Evolutionary conservation across 2,329 filamentous ascomycete species (phyloP).

Genomic region (Rosellinia necatrix): DNA sequence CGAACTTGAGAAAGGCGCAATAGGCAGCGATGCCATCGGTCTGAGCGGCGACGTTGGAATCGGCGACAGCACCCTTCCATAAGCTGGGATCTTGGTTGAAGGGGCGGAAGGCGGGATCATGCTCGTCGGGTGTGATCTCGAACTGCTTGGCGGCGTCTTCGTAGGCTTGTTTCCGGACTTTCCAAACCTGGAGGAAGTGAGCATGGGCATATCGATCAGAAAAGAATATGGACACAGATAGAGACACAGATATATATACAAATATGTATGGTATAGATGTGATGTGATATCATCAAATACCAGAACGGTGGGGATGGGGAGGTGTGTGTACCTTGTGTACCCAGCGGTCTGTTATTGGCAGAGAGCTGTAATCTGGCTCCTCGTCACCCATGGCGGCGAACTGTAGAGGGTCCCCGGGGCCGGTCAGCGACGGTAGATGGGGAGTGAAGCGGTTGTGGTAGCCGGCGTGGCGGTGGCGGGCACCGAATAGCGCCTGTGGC

Average conservation of each 20-base stretch:
- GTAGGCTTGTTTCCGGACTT: conserved; percentile 92
- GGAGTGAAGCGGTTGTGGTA: background rate
- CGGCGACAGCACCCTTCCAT: conserved; percentile 90
- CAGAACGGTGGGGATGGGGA: background rate
- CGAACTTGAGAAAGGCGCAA: conserved; percentile 91
- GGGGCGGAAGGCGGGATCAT: conserved; percentile 81
- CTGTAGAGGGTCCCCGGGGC: conserved; percentile 2
- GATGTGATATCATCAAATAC: background rate
- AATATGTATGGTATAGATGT: no score
- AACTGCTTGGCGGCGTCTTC: conserved; percentile 91
- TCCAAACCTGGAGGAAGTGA: conserved; percentile 71
- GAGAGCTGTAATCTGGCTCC: conserved; percentile 80
- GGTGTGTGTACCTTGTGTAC: conserved; percentile 69
- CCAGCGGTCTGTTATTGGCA: conserved; percentile 81
- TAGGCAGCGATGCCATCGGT: conserved; percentile 87
- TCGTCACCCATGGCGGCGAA: conserved; percentile 70
- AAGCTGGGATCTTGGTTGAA: conserved; percentile 83
- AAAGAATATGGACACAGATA: no score
- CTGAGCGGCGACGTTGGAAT: conserved; percentile 96
- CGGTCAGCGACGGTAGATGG: background rate
- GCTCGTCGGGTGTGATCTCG: conserved; percentile 80
- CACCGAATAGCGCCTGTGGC: background rate
- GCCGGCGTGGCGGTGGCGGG: background rate
- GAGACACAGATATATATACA: no score
- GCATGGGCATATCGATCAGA: background rate